Evolutionary conservation across 306 rosid genomes (phyloP).

Genomic region (Canavalia ensiformis): DNA sequence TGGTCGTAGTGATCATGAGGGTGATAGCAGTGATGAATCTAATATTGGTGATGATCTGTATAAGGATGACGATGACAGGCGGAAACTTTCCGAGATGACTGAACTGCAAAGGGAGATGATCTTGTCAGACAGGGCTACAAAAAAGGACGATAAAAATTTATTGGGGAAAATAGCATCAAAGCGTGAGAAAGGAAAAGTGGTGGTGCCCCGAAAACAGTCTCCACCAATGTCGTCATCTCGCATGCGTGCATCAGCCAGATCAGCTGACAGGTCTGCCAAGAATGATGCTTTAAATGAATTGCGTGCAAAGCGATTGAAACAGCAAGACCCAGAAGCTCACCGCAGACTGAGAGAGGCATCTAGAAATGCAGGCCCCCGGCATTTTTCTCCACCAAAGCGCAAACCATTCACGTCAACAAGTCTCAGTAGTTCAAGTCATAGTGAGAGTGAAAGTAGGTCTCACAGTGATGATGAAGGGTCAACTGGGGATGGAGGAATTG

Average conservation of each 20-base stretch:
- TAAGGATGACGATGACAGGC: conserved; percentile 81
- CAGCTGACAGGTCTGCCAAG: conserved; percentile 87
- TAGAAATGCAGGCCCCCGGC: conserved; percentile 62
- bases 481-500: conserved; percentile 84
- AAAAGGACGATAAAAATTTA: conserved; percentile 81
- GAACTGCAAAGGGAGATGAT: conserved; percentile 95
- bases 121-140: conserved; percentile 81
- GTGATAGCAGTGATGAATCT: conserved; percentile 81
- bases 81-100: conserved; percentile 87
- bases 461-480: conserved; percentile 89
- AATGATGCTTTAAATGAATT: conserved; percentile 89
- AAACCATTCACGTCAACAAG: conserved; percentile 67
- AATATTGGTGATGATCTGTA: conserved; percentile 90
- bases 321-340: conserved; percentile 88
- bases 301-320: conserved; percentile 89
- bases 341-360: conserved; percentile 74
- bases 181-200: conserved; percentile 74
- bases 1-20: conserved; percentile 66
- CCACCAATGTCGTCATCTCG: conserved; percentile 81
- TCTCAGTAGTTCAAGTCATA: conserved; percentile 86
- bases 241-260: conserved; percentile 80
- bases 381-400: conserved; percentile 70
- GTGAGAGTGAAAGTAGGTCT: conserved; percentile 85
- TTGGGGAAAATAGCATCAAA: conserved; percentile 81
- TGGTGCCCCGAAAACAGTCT: conserved; percentile 72